These are phyloP conservation scores for Cordyceps pruinosa DNA, from an alignment of 2,329 filamentous ascomycete species.

Conservation along the genomic window DNA sequence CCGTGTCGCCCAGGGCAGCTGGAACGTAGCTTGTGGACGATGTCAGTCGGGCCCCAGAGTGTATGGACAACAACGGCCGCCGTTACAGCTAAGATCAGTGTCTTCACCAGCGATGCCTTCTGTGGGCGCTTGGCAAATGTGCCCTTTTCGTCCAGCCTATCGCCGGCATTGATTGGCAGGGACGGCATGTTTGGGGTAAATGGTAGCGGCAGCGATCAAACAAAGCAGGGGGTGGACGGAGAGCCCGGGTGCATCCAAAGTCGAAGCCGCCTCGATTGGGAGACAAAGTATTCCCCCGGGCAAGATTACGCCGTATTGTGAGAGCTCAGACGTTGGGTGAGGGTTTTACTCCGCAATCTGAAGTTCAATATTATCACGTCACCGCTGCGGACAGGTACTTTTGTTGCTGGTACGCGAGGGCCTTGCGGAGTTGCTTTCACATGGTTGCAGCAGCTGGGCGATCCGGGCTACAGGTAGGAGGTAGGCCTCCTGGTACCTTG, in stretches of 20 bases:
- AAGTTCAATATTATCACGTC: not conserved
- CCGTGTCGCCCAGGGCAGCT: too few species aligned
- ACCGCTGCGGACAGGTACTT: not conserved
- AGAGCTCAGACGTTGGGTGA: not conserved
- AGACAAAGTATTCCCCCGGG: not conserved
- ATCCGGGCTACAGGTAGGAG: too few species aligned
- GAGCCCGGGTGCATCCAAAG: not conserved
- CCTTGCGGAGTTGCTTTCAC: too few species aligned
- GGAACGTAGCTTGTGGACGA: not conserved
- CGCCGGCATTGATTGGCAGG: slow-evolving; percentile 1
- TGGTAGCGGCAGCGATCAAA: not conserved
- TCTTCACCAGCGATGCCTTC: not conserved
- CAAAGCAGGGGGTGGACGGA: not conserved
- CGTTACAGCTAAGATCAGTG: not conserved
- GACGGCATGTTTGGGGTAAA: not conserved
- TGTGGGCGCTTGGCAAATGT: not conserved
- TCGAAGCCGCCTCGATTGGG: not conserved
- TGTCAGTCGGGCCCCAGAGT: not conserved
- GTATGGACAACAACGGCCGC: not conserved
- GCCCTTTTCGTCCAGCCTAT: not conserved
- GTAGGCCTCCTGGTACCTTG: too few species aligned
- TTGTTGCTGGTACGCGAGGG: too few species aligned
- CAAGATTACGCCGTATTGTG: not conserved
- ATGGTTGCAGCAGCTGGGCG: too few species aligned
- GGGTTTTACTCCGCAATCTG: not conserved